phyloP scores from a whole-genome alignment of 352 stramenopile species.

The Lagenidium sp. region DNA sequence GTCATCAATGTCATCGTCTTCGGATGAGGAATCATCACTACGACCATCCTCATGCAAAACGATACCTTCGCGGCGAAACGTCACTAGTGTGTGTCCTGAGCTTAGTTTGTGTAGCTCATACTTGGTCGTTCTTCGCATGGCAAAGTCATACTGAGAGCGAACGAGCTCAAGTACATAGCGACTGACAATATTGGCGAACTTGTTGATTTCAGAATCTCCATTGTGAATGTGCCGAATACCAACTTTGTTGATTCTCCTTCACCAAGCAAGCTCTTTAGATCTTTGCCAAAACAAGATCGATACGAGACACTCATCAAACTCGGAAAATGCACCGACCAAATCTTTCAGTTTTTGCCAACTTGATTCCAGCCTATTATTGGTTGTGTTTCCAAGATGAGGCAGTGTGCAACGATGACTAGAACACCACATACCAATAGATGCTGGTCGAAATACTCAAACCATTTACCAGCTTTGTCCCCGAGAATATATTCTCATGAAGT shows the following conservation, averaged over 20 bases:
- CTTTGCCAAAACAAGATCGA: background rate
- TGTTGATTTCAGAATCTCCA: background rate
- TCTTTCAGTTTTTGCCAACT: constrained; percentile 5
- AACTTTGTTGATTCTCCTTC: background rate
- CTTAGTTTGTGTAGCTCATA: background rate
- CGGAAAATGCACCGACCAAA: background rate
- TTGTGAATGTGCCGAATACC: background rate
- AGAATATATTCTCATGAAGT: too few relatives aligned
- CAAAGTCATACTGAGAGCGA: constrained; percentile 1
- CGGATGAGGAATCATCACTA: background rate
- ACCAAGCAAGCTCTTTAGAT: background rate
- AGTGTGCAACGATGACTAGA: background rate
- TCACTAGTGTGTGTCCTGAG: too few relatives aligned
- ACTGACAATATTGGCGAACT: background rate
- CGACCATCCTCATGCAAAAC: background rate
- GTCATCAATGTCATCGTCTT: background rate
- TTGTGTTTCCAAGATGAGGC: constrained; percentile 2
- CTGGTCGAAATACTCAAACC: constrained; percentile 1
- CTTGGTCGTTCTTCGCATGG: background rate
- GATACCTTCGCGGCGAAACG: too few relatives aligned
- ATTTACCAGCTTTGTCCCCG: background rate
- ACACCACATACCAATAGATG: too few relatives aligned
- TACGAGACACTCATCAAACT: background rate
- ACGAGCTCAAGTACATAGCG: constrained; percentile 1
- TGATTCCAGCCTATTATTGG: constrained; percentile 5